Conservation (phyloP, 2,329 filamentous ascomycete species). For the Trichoderma hamatum region DNA sequence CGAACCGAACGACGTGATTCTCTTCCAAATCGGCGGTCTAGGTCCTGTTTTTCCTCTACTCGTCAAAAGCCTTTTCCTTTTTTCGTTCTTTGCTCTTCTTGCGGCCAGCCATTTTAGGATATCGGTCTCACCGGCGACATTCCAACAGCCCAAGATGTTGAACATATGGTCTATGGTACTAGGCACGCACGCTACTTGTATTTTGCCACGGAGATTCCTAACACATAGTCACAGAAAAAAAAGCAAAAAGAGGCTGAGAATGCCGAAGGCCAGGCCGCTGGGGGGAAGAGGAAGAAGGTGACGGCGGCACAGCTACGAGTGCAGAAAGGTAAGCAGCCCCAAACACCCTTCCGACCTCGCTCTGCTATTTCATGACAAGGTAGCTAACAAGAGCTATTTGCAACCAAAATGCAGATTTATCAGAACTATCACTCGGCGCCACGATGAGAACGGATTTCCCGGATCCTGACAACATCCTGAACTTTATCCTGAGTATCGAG, state of each 20-base stretch:
- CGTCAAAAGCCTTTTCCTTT: not conserved
- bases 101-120: conserved; percentile 7
- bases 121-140: conserved; percentile 4
- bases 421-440: conserved; percentile 74
- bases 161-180: conserved; percentile 99
- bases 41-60: not conserved
- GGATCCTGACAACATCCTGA: conserved; percentile 82
- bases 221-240: conserved; percentile 69
- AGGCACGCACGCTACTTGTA: conserved; percentile 19
- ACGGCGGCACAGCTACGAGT: conserved; percentile 93
- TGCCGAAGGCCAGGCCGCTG: conserved; percentile 68
- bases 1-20: not conserved
- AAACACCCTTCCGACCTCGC: not conserved
- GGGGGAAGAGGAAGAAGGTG: conserved; percentile 96
- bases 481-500: conserved; percentile 79
- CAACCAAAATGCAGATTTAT: conserved; percentile 64
- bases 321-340: conserved; percentile 76
- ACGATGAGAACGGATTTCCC: conserved; percentile 84
- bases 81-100: not conserved
- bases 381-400: not conserved
- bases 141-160: conserved; percentile 69
- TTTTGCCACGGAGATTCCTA: conserved; percentile 5
- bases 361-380: not conserved
- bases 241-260: conserved; percentile 94
- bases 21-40: conserved; percentile 1